phyloP scores from a whole-genome alignment of 805 yeast species.

The Pichia heedii region DNA sequence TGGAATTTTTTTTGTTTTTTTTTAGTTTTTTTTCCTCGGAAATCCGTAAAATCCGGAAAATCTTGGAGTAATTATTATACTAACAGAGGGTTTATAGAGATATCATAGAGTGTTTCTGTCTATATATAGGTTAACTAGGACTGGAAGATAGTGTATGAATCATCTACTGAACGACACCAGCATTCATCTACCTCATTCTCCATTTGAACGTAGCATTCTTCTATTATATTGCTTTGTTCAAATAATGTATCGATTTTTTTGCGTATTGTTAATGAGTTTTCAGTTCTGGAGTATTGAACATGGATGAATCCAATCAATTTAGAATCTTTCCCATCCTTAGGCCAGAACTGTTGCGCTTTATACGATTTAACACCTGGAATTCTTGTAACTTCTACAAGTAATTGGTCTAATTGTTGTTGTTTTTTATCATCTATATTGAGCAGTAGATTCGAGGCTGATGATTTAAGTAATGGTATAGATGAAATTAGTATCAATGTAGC shows the following conservation, averaged over 20 bases:
- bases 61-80: too few relatives aligned
- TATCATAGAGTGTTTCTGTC: not conserved
- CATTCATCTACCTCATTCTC: slow-evolving; percentile 33
- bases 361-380: slow-evolving; percentile 79
- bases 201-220: slow-evolving; percentile 24
- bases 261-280: slow-evolving; percentile 21
- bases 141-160: slow-evolving; percentile 17
- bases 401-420: slow-evolving; percentile 54
- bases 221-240: slow-evolving; percentile 14
- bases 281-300: slow-evolving; percentile 49
- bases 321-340: slow-evolving; percentile 31
- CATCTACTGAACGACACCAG: slow-evolving; percentile 29
- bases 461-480: slow-evolving; percentile 73
- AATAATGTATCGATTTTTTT: slow-evolving; percentile 23
- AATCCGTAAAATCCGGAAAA: too few relatives aligned
- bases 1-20: too few relatives aligned
- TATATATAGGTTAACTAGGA: not conserved
- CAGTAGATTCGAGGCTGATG: slow-evolving; percentile 68
- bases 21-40: too few relatives aligned
- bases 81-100: too few relatives aligned
- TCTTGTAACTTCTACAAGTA: slow-evolving; percentile 56
- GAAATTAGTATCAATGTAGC: slow-evolving; percentile 73
- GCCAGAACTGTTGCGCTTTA: slow-evolving; percentile 91
- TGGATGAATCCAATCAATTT: slow-evolving; percentile 72
- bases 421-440: slow-evolving; percentile 45